These are phyloP conservation scores for Penicillium aurantiogriseum DNA, from an alignment of 2,329 filamentous ascomycete genomes.

Conservation along the genomic window DNA sequence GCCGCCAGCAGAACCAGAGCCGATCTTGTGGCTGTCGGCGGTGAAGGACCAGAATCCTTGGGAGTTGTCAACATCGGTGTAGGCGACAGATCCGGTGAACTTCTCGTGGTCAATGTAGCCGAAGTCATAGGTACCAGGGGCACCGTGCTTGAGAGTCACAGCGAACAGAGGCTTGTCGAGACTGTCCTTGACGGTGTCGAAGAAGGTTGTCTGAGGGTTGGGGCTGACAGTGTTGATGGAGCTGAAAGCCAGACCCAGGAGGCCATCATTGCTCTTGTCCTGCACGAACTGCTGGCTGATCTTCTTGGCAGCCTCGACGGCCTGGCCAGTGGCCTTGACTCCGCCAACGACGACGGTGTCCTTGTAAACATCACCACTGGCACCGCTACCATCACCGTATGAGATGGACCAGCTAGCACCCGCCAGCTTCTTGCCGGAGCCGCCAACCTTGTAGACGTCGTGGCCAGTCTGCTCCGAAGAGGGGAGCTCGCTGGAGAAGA, in stretches of 20 bases:
- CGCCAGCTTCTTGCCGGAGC: slow-evolving; percentile 45
- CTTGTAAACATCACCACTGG: slow-evolving; percentile 63
- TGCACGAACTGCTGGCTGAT: slow-evolving; percentile 55
- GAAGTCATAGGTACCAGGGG: slow-evolving; percentile 56
- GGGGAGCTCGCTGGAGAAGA: slow-evolving; percentile 61
- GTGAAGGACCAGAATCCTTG: slow-evolving; percentile 65
- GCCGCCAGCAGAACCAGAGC: slow-evolving; percentile 39
- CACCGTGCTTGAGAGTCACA: slow-evolving; percentile 54
- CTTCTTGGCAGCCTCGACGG: slow-evolving; percentile 62
- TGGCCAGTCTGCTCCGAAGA: slow-evolving; percentile 54
- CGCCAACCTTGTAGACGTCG: slow-evolving; percentile 56
- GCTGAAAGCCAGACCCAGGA: slow-evolving; percentile 61
- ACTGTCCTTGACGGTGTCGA: slow-evolving; percentile 56
- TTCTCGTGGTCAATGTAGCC: slow-evolving; percentile 59
- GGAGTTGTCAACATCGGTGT: slow-evolving; percentile 54
- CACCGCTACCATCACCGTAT: slow-evolving; percentile 66
- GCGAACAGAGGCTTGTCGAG: slow-evolving; percentile 56
- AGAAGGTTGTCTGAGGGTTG: slow-evolving; percentile 55
- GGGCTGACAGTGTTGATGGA: slow-evolving; percentile 59
- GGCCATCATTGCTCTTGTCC: slow-evolving; percentile 57
- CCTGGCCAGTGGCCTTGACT: slow-evolving; percentile 59
- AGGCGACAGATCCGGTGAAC: slow-evolving; percentile 59
- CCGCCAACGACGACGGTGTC: slow-evolving; percentile 63
- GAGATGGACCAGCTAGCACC: slow-evolving; percentile 59
- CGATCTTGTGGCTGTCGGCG: slow-evolving; percentile 56